phyloP scores from a whole-genome alignment of 805 yeast genomes.

The Yarrowia sp. region DNA sequence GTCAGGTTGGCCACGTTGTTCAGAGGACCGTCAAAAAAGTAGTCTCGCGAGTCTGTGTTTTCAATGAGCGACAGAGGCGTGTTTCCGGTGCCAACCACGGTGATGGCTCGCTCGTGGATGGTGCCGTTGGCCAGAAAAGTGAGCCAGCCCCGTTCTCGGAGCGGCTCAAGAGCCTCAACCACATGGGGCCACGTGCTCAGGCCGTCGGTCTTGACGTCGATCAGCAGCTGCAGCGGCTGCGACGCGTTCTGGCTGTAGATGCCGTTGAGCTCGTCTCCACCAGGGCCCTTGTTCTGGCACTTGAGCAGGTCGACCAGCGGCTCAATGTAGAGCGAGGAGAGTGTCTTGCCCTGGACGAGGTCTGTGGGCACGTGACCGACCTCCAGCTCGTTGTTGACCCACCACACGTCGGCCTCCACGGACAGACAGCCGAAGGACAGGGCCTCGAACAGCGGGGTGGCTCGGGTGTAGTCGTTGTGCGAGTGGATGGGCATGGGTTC shows the following conservation, averaged over 20 bases:
- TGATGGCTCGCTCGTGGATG: conserved; percentile 60
- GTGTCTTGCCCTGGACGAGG: conserved; percentile 21
- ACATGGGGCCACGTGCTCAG: conserved; percentile 57
- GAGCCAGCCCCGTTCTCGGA: conserved; percentile 59
- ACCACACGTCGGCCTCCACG: conserved; percentile 74
- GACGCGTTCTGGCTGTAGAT: conserved; percentile 35
- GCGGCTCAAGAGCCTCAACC: conserved; percentile 55
- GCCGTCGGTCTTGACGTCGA: conserved; percentile 65
- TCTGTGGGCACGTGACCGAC: conserved; percentile 40
- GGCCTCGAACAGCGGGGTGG: conserved; percentile 65
- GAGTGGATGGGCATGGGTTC: conserved; percentile 58
- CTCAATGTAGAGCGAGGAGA: conserved; percentile 29
- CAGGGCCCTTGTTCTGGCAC: conserved; percentile 18
- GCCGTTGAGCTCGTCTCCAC: conserved; percentile 27
- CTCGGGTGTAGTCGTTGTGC: conserved; percentile 75
- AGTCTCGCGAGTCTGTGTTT: conserved; percentile 47
- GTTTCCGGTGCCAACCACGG: conserved; percentile 71
- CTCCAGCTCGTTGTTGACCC: conserved; percentile 42
- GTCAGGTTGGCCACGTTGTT: conserved; percentile 44
- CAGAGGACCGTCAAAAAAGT: conserved; percentile 64
- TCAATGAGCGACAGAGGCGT: conserved; percentile 57
- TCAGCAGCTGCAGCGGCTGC: conserved; percentile 60
- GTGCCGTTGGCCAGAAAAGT: conserved; percentile 53
- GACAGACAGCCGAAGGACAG: conserved; percentile 59
- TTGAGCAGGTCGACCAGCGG: conserved; percentile 39